A percentile compares a stretch with the other conserved stretches of the same genome.
Evolutionary conservation across 2,329 filamentous ascomycete species (phyloP).

Genomic region (Botrytis hyacinthi): DNA sequence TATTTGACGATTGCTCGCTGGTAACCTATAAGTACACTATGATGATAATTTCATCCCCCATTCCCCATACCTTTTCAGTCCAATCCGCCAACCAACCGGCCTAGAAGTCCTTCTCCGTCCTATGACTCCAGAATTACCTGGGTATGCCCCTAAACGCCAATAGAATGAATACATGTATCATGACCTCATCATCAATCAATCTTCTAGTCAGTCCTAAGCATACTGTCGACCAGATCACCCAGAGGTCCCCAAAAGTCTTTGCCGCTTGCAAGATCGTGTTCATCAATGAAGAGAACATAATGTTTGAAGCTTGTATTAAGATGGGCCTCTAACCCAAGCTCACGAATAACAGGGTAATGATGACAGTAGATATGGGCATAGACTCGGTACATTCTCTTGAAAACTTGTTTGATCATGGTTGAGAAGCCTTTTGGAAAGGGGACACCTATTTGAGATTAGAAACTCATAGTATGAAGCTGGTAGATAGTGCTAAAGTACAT

Average conservation of each 20-base stretch:
- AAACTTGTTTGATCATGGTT: slow-evolving; percentile 85
- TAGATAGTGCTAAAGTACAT: slow-evolving; percentile 49
- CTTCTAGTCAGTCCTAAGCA: slow-evolving; percentile 76
- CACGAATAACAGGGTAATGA: slow-evolving; percentile 94
- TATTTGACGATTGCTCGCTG: slow-evolving; percentile 18
- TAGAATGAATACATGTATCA: slow-evolving; percentile 24
- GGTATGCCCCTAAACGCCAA: slow-evolving; percentile 32
- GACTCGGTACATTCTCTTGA: slow-evolving; percentile 97
- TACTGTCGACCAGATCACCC: slow-evolving; percentile 94
- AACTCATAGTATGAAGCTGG: slow-evolving; percentile 28
- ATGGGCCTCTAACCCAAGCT: slow-evolving; percentile 92
- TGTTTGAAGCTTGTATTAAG: slow-evolving; percentile 99
- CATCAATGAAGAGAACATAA: slow-evolving; percentile 97
- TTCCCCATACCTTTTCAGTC: slow-evolving; percentile 4
- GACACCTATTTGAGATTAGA: slow-evolving; percentile 57
- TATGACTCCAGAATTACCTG: slow-evolving; percentile 11
- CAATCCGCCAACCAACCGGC: background rate
- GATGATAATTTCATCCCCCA: slow-evolving; percentile 10
- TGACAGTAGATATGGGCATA: slow-evolving; percentile 99
- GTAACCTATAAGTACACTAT: slow-evolving; percentile 18
- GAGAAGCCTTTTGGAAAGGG: slow-evolving; percentile 94
- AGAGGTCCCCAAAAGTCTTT: slow-evolving; percentile 97
- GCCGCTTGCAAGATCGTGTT: slow-evolving; percentile 86
- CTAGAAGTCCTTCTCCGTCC: slow-evolving; percentile 24
- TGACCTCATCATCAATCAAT: slow-evolving; percentile 25